These are phyloP conservation scores for Termitomyces sp. DNA, from an alignment of 768 basidiomycete species.

Conservation along the genomic window DNA sequence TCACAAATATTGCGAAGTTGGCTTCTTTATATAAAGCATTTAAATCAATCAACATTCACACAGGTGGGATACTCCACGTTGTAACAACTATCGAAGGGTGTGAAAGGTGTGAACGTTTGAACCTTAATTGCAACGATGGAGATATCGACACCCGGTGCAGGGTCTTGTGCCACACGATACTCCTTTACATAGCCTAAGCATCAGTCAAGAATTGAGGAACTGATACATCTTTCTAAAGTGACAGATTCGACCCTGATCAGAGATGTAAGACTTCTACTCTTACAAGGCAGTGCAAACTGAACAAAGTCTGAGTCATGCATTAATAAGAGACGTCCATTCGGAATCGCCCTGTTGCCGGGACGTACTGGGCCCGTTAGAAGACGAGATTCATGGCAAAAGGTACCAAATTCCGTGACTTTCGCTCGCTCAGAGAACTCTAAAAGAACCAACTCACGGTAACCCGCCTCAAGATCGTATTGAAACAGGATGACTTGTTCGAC, in stretches of 20 bases:
- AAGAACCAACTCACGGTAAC: neutral
- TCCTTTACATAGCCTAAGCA: neutral
- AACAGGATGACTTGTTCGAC: neutral
- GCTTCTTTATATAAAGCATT: constrained; percentile 5
- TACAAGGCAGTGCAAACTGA: neutral
- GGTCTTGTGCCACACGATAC: neutral
- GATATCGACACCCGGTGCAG: constrained; percentile 3
- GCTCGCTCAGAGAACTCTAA: neutral
- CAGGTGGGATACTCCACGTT: constrained; percentile 6
- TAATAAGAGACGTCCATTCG: too few relatives aligned
- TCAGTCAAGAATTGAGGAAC: constrained; percentile 3
- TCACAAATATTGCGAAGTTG: neutral
- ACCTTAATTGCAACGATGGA: neutral
- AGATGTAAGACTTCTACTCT: neutral
- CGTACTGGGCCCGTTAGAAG: too few relatives aligned
- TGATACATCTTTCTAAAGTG: neutral
- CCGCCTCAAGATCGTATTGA: neutral
- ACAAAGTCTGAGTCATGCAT: too few relatives aligned
- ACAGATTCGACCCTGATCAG: neutral
- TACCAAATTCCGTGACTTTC: neutral
- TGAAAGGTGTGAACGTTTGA: neutral
- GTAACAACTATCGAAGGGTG: constrained; percentile 10
- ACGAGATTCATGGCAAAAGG: neutral
- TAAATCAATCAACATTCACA: neutral
- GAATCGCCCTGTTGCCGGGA: too few relatives aligned